These are phyloP conservation scores for Nemania sp. DNA, from an alignment of 2,329 filamentous ascomycete species.

Conservation along the genomic window DNA sequence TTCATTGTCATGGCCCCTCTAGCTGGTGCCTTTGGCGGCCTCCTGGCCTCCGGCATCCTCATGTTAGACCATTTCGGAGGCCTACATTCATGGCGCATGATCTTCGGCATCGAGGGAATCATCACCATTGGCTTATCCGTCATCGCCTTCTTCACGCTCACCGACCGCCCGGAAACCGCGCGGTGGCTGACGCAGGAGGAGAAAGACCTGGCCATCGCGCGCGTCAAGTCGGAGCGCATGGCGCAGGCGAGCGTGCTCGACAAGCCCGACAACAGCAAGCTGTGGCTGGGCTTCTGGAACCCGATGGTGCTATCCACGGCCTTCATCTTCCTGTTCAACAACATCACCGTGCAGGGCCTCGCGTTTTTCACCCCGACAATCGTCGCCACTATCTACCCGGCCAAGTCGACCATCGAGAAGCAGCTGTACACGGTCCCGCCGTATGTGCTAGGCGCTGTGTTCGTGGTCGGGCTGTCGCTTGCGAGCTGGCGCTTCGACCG, in stretches of 20 bases:
- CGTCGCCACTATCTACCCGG: slow-evolving; percentile 74
- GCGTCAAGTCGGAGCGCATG: slow-evolving; percentile 76
- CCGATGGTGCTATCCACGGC: slow-evolving; percentile 60
- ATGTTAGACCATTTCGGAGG: slow-evolving; percentile 65
- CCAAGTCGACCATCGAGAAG: slow-evolving; percentile 67
- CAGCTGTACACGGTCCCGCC: slow-evolving; percentile 79
- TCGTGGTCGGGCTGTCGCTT: slow-evolving; percentile 71
- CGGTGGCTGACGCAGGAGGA: slow-evolving; percentile 74
- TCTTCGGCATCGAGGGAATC: slow-evolving; percentile 60
- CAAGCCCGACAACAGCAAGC: slow-evolving; percentile 69
- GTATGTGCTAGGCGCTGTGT: slow-evolving; percentile 76
- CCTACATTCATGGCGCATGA: slow-evolving; percentile 49
- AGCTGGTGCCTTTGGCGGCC: slow-evolving; percentile 77
- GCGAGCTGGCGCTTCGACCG: slow-evolving; percentile 71
- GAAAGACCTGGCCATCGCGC: slow-evolving; percentile 73
- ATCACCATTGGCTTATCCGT: slow-evolving; percentile 65
- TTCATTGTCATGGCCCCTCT: slow-evolving; percentile 79
- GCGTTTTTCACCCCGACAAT: slow-evolving; percentile 79
- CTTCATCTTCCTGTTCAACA: slow-evolving; percentile 48
- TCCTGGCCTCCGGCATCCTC: slow-evolving; percentile 74
- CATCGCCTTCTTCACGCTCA: slow-evolving; percentile 72
- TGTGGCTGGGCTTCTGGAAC: slow-evolving; percentile 71
- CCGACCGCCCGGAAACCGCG: slow-evolving; percentile 76
- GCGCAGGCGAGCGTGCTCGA: slow-evolving; percentile 73
- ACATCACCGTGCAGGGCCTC: slow-evolving; percentile 76